These are phyloP conservation scores for Verticillium klebahnii DNA, from an alignment of 2,329 filamentous ascomycete species.

Conservation along the genomic window DNA sequence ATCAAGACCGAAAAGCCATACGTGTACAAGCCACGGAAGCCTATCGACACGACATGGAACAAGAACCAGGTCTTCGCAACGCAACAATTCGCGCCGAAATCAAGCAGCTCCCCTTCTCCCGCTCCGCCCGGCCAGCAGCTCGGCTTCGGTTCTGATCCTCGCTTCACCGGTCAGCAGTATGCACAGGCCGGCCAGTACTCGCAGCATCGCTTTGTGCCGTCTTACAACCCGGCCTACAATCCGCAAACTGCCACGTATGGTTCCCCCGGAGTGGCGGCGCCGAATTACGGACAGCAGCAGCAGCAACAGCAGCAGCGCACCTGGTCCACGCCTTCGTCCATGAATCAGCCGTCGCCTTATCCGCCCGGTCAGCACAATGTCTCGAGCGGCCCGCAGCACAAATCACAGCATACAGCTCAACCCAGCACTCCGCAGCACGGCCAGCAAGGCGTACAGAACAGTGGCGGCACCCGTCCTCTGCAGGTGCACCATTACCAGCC, in stretches of 20 bases:
- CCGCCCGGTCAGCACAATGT: not conserved
- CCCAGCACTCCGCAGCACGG: not conserved
- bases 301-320: not conserved
- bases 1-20: constrained; percentile 42
- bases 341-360: not conserved
- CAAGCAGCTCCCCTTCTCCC: constrained; percentile 19
- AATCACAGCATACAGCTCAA: not conserved
- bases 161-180: constrained; percentile 15
- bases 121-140: constrained; percentile 20
- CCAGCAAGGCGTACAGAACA: not conserved
- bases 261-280: not conserved
- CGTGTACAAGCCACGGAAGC: constrained; percentile 45
- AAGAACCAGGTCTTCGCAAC: constrained; percentile 22
- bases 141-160: constrained; percentile 22
- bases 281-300: constrained; percentile 1
- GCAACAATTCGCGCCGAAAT: constrained; percentile 28
- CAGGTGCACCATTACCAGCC: not conserved
- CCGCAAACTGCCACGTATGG: constrained; percentile 4
- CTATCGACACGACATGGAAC: constrained; percentile 19
- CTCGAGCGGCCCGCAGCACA: not conserved
- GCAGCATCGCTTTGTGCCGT: not conserved
- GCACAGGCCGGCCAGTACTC: not conserved
- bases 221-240: constrained; percentile 1
- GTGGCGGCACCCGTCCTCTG: not conserved
- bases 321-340: not conserved